These are phyloP conservation scores for Pyrenophora teres DNA, from an alignment of 2,329 filamentous ascomycete species.

Conservation along the genomic window DNA sequence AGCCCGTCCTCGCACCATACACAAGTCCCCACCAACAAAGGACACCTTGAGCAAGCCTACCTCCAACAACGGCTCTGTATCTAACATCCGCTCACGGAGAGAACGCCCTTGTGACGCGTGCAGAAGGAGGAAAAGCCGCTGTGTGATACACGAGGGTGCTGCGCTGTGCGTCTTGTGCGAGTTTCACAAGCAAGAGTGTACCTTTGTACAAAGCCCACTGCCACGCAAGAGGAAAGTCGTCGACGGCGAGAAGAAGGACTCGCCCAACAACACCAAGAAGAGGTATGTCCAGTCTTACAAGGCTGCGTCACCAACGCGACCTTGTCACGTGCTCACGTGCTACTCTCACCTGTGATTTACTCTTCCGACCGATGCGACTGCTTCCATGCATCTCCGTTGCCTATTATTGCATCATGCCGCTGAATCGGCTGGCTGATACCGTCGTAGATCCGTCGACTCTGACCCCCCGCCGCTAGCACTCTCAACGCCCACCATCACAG, in stretches of 20 bases:
- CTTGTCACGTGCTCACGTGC: conserved; percentile 32
- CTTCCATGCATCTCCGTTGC: background rate
- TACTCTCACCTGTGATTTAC: conserved; percentile 2
- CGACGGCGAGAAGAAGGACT: conserved; percentile 65
- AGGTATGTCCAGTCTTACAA: conserved; percentile 61
- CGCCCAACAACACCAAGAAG: conserved; percentile 62
- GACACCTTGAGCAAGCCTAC: conserved; percentile 50
- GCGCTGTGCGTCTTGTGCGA: conserved; percentile 76
- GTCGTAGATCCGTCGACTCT: conserved; percentile 45
- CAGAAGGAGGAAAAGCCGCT: conserved; percentile 73
- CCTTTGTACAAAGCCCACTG: conserved; percentile 75
- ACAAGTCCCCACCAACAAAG: conserved; percentile 49
- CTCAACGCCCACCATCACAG: conserved; percentile 48
- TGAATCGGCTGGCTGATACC: conserved; percentile 29
- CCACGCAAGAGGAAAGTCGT: conserved; percentile 80
- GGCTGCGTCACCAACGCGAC: conserved; percentile 14
- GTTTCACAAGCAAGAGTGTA: conserved; percentile 77
- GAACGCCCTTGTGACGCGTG: conserved; percentile 67
- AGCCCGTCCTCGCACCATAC: conserved; percentile 50
- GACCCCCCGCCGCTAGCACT: conserved; percentile 48
- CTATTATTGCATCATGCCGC: conserved; percentile 5
- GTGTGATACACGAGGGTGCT: conserved; percentile 77
- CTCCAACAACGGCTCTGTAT: conserved; percentile 39
- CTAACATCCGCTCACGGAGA: conserved; percentile 48
- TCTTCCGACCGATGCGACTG: background rate